Percentiles rank a stretch among this genome's conserved stretches.
phyloP scores from a whole-genome alignment of 306 rosid genomes.

The Purshia tridentata region DNA sequence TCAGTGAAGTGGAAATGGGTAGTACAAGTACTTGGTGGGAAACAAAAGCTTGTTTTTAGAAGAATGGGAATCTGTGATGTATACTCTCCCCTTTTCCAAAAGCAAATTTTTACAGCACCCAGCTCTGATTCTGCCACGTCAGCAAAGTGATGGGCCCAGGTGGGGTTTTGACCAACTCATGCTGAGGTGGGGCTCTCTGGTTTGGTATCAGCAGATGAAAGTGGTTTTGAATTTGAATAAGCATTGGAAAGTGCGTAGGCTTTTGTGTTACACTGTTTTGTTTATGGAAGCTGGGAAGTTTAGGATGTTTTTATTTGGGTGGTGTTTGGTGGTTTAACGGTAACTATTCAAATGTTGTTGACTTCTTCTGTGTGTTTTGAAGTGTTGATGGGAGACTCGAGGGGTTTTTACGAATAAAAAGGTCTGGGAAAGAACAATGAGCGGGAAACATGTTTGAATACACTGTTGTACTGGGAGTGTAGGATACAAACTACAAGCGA shows the following conservation, averaged over 20 bases:
- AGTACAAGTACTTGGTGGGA: not conserved
- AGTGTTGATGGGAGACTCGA: not conserved
- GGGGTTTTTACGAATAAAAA: not conserved
- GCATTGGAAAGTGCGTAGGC: not conserved
- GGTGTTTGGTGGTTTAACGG: conserved; percentile 9
- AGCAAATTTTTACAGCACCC: not conserved
- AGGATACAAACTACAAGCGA: no score
- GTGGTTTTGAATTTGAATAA: conserved; percentile 13
- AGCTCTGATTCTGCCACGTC: not conserved
- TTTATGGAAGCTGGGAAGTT: not conserved
- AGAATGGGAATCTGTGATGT: not conserved
- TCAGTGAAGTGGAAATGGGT: not conserved
- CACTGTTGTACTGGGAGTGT: no score
- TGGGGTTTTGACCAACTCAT: not conserved
- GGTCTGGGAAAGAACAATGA: not conserved
- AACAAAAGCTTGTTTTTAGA: not conserved
- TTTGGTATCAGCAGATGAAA: not conserved
- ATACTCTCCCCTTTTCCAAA: not conserved
- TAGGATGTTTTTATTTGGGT: not conserved
- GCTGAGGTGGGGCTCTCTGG: not conserved
- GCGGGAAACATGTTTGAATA: conserved; percentile 17
- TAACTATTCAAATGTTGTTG: conserved; percentile 18
- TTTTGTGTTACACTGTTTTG: not conserved
- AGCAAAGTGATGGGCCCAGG: not conserved
- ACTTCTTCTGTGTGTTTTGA: not conserved